Evolutionary conservation across 2,329 filamentous ascomycete genomes (phyloP).

Genomic region (Fusarium aywerte): DNA sequence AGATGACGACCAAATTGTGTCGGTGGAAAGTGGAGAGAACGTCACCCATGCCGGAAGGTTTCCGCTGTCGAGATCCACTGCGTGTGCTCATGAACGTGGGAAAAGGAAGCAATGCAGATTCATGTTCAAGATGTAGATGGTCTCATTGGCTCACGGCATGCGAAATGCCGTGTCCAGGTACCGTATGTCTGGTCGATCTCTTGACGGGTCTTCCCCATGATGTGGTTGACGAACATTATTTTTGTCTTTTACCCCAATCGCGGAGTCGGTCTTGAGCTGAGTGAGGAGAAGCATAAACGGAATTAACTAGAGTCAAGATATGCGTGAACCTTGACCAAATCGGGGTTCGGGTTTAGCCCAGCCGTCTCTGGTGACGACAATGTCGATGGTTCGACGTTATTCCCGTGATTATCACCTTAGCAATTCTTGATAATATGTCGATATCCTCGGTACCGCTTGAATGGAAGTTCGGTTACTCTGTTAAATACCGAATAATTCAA

Average conservation of each 20-base stretch:
- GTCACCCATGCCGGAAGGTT: conserved; percentile 18
- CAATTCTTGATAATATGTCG: neutral
- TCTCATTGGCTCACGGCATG: conserved; percentile 25
- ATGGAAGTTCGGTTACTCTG: conserved; percentile 35
- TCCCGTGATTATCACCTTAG: conserved; percentile 27
- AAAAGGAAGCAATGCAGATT: conserved; percentile 19
- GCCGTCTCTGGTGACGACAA: conserved; percentile 27
- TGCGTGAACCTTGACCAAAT: conserved; percentile 6
- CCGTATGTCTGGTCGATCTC: conserved; percentile 27
- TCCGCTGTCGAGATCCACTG: conserved; percentile 18
- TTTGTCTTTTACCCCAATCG: conserved; percentile 22
- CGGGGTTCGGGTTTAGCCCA: neutral
- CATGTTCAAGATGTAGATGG: conserved; percentile 11
- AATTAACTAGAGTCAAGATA: conserved; percentile 1
- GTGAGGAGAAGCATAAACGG: conserved; percentile 40
- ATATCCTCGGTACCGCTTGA: conserved; percentile 31
- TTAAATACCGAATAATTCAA: neutral
- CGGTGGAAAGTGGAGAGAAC: conserved; percentile 25
- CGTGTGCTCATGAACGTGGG: conserved; percentile 4
- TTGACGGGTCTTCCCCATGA: conserved; percentile 15
- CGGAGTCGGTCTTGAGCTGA: neutral
- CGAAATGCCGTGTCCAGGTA: conserved; percentile 18
- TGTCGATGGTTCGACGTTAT: conserved; percentile 25
- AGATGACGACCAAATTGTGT: conserved; percentile 22
- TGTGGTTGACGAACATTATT: conserved; percentile 12